A percentile compares a stretch with the other conserved stretches of the same genome.
These are phyloP conservation scores for Limnanthes douglasii DNA, from an alignment of 345 rosid genomes.

Conservation along the genomic window DNA sequence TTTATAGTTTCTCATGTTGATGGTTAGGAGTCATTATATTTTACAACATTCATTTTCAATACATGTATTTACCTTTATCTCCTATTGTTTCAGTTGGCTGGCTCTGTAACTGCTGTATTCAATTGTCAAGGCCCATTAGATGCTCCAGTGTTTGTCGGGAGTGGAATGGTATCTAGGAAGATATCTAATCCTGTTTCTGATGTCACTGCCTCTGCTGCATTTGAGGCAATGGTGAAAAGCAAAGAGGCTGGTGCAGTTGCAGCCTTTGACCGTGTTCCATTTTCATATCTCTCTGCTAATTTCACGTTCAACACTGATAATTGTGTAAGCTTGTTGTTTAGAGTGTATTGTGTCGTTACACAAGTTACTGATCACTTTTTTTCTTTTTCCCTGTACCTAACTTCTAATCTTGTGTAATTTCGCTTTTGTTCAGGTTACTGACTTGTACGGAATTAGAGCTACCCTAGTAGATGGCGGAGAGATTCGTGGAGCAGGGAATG, in stretches of 20 bases:
- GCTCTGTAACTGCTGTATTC: constrained; percentile 91
- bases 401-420: too few relatives aligned
- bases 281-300: constrained; percentile 94
- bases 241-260: constrained; percentile 98
- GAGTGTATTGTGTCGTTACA: too few relatives aligned
- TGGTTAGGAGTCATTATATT: too few relatives aligned
- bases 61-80: constrained; percentile 10
- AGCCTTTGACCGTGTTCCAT: constrained; percentile 93
- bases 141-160: constrained; percentile 95
- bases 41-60: too few relatives aligned
- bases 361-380: too few relatives aligned
- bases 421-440: constrained; percentile 98
- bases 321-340: constrained; percentile 50
- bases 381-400: too few relatives aligned
- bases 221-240: constrained; percentile 74
- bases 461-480: constrained; percentile 99
- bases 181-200: constrained; percentile 48
- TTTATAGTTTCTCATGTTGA: too few relatives aligned
- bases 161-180: constrained; percentile 92
- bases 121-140: constrained; percentile 97
- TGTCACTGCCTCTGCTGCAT: constrained; percentile 59
- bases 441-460: constrained; percentile 95
- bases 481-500: constrained; percentile 97
- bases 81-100: constrained; percentile 69
- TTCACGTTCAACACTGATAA: constrained; percentile 90